These are phyloP conservation scores for Microdochium paspali DNA, from an alignment of 2,329 filamentous ascomycete species.

Conservation along the genomic window DNA sequence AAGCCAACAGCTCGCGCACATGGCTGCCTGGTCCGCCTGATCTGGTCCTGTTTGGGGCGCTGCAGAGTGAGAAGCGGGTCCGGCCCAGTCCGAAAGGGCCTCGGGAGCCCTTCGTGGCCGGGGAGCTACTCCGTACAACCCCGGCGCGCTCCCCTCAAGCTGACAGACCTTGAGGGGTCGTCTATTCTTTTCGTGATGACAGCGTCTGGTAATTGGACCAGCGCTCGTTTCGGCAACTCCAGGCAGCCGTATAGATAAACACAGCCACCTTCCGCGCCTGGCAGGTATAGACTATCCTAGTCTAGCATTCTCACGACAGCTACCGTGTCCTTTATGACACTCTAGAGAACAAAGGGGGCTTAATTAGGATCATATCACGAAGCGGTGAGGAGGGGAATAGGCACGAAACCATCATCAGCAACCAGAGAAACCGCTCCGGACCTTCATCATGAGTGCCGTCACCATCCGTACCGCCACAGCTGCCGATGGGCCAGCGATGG, in stretches of 20 bases:
- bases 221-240: not conserved
- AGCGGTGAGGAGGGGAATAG: not conserved
- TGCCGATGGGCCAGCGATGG: slow-evolving; percentile 6
- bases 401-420: not conserved
- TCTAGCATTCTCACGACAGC: no score
- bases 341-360: no score
- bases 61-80: no score
- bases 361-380: not conserved
- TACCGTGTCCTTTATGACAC: no score
- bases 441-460: not conserved
- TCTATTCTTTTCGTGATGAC: not conserved
- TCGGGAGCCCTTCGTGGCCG: no score
- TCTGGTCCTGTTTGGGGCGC: no score
- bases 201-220: not conserved
- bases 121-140: no score
- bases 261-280: not conserved
- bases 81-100: no score
- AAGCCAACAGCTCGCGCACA: not conserved
- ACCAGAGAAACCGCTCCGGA: not conserved
- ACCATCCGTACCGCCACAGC: slow-evolving; percentile 7
- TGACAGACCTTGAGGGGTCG: not conserved
- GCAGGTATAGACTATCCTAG: no score
- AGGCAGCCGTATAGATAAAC: not conserved
- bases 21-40: not conserved
- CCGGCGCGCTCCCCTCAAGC: no score